Evolutionary conservation across 352 stramenopile species (phyloP), one percentile per base, ranked within the genome.

Genomic region (Hyaloperonospora brassicae): DNA sequence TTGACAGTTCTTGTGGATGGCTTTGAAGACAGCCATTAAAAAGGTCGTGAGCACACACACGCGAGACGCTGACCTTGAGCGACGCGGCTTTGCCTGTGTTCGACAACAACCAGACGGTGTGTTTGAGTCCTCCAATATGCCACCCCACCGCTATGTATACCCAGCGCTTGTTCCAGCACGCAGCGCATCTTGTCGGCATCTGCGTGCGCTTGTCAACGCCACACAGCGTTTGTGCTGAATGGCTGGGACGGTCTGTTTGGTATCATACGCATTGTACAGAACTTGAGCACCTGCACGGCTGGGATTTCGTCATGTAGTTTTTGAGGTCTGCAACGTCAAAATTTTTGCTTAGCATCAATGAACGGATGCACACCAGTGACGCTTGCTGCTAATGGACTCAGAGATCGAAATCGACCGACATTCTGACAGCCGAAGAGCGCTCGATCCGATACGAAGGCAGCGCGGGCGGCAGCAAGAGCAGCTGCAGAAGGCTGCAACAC

Each of bases 371-470:
- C 8, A 42, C 36, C 8, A 42, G 36, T 34, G 27, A 8, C 27
- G 27, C 8, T 7, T 13, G 17, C 12, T 14, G 36, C 36, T 42
- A 17, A 56, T 24, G 35, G 52, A 92, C 82, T 79, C 47, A 66
- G 59, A 36, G 79, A 82, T 48, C 89, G 62, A 43, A 84, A 71
- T 41, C 68, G 70, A 60, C 82, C 89, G 45, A 84, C 59, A 41
- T 83, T 84, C 67, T 92, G 80, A 68, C 90, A 92, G 64, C 79
- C 83, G 52, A 87, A 86, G 52, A 92, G 76, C 72, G 79, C 72
- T 21, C 90, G 59, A 23, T 68, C 70, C 52, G 79, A 73, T 12
- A 72, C 62, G 27, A 92, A 35, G 90, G 67, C 70, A 90, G 57
- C 52, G 88, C 47, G 47, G 79, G 73, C 62, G 82, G 79, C 66